Evolutionary conservation across 257 asterid species (phyloP).

Genomic region (Buddleja alternifolia): DNA sequence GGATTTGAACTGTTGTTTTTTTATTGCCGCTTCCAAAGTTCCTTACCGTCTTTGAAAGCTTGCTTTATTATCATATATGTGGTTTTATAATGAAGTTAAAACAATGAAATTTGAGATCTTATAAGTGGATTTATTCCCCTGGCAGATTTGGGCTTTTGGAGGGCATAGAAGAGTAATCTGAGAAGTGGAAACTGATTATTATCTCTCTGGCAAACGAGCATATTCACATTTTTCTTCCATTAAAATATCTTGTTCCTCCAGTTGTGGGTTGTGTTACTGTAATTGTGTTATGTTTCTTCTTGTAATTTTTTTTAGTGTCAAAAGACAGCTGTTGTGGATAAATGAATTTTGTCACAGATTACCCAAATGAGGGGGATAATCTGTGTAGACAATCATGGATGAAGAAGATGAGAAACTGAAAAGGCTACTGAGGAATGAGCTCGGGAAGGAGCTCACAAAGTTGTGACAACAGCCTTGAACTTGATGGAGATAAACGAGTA

Average conservation of each 20-base stretch:
- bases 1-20: background rate
- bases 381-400: constrained; percentile 45
- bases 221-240: constrained; percentile 1
- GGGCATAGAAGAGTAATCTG: constrained; percentile 85
- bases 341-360: too few species aligned
- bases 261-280: constrained; percentile 31
- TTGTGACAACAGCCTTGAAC: constrained; percentile 58
- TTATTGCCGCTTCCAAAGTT: background rate
- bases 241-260: constrained; percentile 11
- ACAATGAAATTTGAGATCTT: constrained; percentile 1
- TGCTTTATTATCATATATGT: background rate
- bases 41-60: too few species aligned
- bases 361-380: too few species aligned
- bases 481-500: constrained; percentile 56
- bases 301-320: constrained; percentile 27
- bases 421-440: constrained; percentile 40
- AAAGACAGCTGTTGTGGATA: constrained; percentile 41
- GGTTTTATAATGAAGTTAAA: background rate
- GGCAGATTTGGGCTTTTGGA: constrained; percentile 99
- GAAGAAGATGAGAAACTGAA: constrained; percentile 56
- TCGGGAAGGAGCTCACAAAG: constrained; percentile 52
- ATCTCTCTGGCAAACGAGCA: constrained; percentile 24
- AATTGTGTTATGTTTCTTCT: constrained; percentile 31
- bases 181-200: constrained; percentile 29
- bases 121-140: background rate